A percentile compares a stretch with the other conserved stretches of the same genome.
These are phyloP conservation scores for Tulasnella sp. DNA, from an alignment of 768 basidiomycete species.

Conservation along the genomic window DNA sequence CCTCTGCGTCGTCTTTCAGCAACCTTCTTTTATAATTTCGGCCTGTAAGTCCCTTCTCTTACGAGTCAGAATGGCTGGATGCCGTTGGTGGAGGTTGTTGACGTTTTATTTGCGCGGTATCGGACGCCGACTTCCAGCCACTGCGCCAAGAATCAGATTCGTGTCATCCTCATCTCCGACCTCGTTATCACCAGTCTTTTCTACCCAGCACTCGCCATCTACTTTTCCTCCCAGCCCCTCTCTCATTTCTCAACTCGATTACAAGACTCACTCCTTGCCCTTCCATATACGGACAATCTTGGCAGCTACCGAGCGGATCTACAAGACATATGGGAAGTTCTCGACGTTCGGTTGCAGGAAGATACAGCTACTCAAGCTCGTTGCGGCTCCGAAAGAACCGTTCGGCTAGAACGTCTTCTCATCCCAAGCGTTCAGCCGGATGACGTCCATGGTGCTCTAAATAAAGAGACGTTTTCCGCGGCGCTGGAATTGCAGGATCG, in stretches of 20 bases:
- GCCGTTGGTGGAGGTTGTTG: neutral
- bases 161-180: slow-evolving; percentile 78
- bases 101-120: neutral
- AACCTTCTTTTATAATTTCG: slow-evolving; percentile 17
- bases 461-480: slow-evolving; percentile 52
- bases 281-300: slow-evolving; percentile 44
- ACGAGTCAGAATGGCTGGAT: neutral
- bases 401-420: slow-evolving; percentile 71
- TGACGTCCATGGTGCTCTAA: slow-evolving; percentile 43
- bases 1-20: slow-evolving; percentile 1
- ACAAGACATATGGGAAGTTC: slow-evolving; percentile 61
- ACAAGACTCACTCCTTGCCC: slow-evolving; percentile 41
- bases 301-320: slow-evolving; percentile 44
- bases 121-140: slow-evolving; percentile 42
- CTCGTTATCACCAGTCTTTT: slow-evolving; percentile 84
- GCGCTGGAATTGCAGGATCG: slow-evolving; percentile 56
- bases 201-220: slow-evolving; percentile 82
- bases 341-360: slow-evolving; percentile 55
- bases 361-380: slow-evolving; percentile 65
- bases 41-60: slow-evolving; percentile 6
- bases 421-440: slow-evolving; percentile 48
- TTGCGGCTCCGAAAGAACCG: slow-evolving; percentile 58
- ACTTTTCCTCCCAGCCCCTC: slow-evolving; percentile 63
- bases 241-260: slow-evolving; percentile 48
- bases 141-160: slow-evolving; percentile 83